These are phyloP conservation scores for Trichoderma hamatum DNA, from an alignment of 2,329 filamentous ascomycete species.

Conservation along the genomic window DNA sequence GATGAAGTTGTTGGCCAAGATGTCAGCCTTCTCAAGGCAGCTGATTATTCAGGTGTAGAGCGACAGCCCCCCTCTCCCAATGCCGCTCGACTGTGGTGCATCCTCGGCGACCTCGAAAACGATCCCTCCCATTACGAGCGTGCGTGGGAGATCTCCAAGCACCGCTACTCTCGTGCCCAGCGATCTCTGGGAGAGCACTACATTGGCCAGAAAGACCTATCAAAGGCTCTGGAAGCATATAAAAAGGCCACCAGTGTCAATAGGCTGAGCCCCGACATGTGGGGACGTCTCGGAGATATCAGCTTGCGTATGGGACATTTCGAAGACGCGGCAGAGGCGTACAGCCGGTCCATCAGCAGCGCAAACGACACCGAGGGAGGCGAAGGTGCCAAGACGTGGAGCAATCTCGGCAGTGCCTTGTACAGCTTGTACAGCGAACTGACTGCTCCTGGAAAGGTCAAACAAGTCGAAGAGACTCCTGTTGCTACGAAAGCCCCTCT, in stretches of 20 bases:
- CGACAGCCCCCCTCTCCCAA: constrained; percentile 72
- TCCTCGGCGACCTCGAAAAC: constrained; percentile 85
- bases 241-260: constrained; percentile 76
- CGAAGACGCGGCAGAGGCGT: constrained; percentile 79
- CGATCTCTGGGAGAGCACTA: constrained; percentile 82
- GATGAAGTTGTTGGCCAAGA: constrained; percentile 57
- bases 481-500: constrained; percentile 33
- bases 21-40: constrained; percentile 57
- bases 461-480: not conserved
- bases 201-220: constrained; percentile 66
- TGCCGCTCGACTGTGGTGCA: constrained; percentile 87
- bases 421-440: constrained; percentile 67
- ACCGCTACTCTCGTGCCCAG: constrained; percentile 84
- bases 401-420: constrained; percentile 85
- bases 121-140: constrained; percentile 76
- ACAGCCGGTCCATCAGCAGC: constrained; percentile 74
- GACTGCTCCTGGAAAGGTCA: constrained; percentile 43
- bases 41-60: constrained; percentile 64
- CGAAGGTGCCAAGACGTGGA: constrained; percentile 90
- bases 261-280: constrained; percentile 78
- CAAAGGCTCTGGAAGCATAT: constrained; percentile 76
- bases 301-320: constrained; percentile 77
- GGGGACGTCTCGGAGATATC: constrained; percentile 90
- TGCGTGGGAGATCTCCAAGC: constrained; percentile 83
- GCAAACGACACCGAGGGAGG: constrained; percentile 69